A percentile compares a stretch with the other conserved stretches of the same genome.
phyloP scores from a whole-genome alignment of 371 early-diverging fungal genomes.

The Rhizopus microsporus region DNA sequence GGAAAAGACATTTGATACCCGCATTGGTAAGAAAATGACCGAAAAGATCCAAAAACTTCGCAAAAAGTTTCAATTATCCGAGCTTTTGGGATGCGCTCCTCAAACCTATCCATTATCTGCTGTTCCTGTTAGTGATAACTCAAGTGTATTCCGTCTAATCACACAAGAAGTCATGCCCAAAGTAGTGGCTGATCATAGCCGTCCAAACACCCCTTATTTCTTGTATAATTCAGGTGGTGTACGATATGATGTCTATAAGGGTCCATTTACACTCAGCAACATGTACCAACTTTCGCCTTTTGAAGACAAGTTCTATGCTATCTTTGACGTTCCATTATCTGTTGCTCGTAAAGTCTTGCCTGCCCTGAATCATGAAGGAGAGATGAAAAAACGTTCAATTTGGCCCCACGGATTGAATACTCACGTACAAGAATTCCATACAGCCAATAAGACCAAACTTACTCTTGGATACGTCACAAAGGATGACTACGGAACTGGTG shows the following conservation, averaged over 20 bases:
- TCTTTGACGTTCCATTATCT: conserved; percentile 39
- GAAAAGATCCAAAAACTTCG: conserved; percentile 42
- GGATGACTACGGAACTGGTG: conserved; percentile 53
- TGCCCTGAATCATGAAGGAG: conserved; percentile 58
- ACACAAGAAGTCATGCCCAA: conserved; percentile 49
- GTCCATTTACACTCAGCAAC: conserved; percentile 52
- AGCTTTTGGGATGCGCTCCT: conserved; percentile 53
- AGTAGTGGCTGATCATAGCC: conserved; percentile 30
- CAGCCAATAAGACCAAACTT: conserved; percentile 40
- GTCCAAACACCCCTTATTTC: conserved; percentile 43
- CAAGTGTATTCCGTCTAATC: conserved; percentile 47
- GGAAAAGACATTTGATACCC: conserved; percentile 40
- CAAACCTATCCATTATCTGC: conserved; percentile 52
- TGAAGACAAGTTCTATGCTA: conserved; percentile 41
- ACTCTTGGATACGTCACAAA: conserved; percentile 62
- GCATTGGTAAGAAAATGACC: conserved; percentile 47
- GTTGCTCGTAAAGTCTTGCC: conserved; percentile 41
- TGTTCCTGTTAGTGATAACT: conserved; percentile 38
- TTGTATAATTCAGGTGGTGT: conserved; percentile 53
- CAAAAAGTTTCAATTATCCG: conserved; percentile 30
- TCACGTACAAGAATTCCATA: neutral
- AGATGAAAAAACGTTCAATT: conserved; percentile 47
- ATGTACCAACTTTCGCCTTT: conserved; percentile 57
- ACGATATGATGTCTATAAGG: conserved; percentile 56
- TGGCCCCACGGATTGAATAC: conserved; percentile 36